Base-by-base conservation (phyloP, 2,329 filamentous ascomycete genomes). In the Colletotrichum liaoningense region DNA sequence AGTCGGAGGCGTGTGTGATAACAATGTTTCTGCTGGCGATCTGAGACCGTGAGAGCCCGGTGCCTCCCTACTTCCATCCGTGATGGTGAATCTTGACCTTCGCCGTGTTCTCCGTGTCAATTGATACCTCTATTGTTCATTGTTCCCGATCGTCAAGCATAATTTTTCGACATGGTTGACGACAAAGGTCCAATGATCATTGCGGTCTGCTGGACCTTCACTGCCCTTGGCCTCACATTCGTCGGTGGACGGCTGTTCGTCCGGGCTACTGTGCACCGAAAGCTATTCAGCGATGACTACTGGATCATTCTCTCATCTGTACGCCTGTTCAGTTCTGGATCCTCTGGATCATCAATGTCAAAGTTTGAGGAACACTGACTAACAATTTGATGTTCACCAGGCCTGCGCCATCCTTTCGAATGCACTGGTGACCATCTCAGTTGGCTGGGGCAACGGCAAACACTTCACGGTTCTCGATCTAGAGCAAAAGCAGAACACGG, bases 391-490 rank as follows among this genome's bases (percentile, higher is more conserved):
- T 1, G 14, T 38, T 11, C 1, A 38, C 5, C 5, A 73, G 56
- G 35, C 42, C 35, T 49, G 63, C 8, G 56, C 67, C 30, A 56
- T 67, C 14, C 22, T 70, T 62, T 83, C 82, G n/a, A 79, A 83
- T 0, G 79, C 71, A 3, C 67, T 86, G 8, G 80, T 80, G 1
- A 79, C 80, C 4, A 76, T 79, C 5, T 81, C 82, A 5, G 80
- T 87, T 8, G 52, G 62, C 1, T 75, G 79, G 26, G 85, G 85
- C 3, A 84, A 81, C 63, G 85, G 85, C 1, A 79, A 79, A 58
- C 85, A 87, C 75, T 78, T 81, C 30, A 73, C 63, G 7, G 77
- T 79, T 0, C 77, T 87, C 12, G 72, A 66, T 0, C 30, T 72
- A 1, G 69, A 79, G 0, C 77, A 85, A 11, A 75, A 83, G 52